Evolutionary conservation across 768 basidiomycete species (phyloP).

Genomic region (Termitomyces heimii): DNA sequence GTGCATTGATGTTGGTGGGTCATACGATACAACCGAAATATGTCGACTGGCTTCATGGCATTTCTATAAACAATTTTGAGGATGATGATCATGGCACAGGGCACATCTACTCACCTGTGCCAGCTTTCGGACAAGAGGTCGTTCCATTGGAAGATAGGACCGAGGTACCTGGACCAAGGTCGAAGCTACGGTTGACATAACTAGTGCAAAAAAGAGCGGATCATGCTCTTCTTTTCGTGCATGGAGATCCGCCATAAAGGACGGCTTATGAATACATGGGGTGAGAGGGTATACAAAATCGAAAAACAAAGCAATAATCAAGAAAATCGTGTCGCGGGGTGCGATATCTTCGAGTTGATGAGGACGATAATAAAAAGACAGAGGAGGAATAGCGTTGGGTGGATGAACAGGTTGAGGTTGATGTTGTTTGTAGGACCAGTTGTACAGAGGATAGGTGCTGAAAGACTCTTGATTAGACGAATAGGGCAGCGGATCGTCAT

Average conservation of each 20-base stretch:
- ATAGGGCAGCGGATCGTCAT: conserved; percentile 38
- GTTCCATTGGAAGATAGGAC: conserved; percentile 84
- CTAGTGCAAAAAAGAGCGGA: conserved; percentile 85
- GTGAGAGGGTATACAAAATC: conserved; percentile 92
- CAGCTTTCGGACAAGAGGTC: conserved; percentile 76
- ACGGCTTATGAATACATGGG: conserved; percentile 87
- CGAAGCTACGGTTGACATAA: conserved; percentile 84
- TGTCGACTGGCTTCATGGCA: conserved; percentile 82
- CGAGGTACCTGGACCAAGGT: conserved; percentile 87
- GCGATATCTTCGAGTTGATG: conserved; percentile 79
- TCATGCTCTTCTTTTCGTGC: conserved; percentile 77
- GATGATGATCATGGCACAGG: not conserved
- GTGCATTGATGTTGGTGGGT: conserved; percentile 78
- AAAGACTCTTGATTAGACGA: conserved; percentile 45
- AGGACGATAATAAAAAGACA: conserved; percentile 69
- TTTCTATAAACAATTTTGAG: conserved; percentile 31
- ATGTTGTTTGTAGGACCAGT: conserved; percentile 69
- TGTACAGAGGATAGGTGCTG: conserved; percentile 60
- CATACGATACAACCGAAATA: conserved; percentile 74
- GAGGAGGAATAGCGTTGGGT: conserved; percentile 48
- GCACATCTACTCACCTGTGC: conserved; percentile 40
- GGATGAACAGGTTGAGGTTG: conserved; percentile 38
- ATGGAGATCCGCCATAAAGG: conserved; percentile 87
- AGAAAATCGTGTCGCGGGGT: conserved; percentile 71
- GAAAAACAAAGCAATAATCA: conserved; percentile 86